Evolutionary conservation across 164 flowering plant species (phyloP).

Genomic region (Warburgia ugandensis): DNA sequence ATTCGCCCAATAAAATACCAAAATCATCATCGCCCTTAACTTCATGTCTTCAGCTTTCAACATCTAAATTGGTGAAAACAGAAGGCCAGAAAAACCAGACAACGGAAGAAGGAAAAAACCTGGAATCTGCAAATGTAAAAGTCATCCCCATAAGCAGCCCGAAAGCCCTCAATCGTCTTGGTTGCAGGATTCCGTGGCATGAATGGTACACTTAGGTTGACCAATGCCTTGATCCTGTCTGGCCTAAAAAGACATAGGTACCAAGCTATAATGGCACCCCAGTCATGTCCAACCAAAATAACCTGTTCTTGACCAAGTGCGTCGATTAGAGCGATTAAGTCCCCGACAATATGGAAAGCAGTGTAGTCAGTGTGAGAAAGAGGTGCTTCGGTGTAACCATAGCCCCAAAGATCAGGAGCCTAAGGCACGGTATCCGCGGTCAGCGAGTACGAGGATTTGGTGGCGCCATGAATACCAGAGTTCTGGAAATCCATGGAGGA

Average conservation of each 20-base stretch:
- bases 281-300: conserved; percentile 77
- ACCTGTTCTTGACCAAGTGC: conserved; percentile 43
- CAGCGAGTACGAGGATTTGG: conserved; percentile 29
- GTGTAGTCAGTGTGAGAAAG: conserved; percentile 30
- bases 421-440: conserved; percentile 35
- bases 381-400: conserved; percentile 47
- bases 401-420: conserved; percentile 45
- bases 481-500: conserved; percentile 38
- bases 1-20: no score
- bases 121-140: conserved; percentile 72
- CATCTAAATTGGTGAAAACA: no score
- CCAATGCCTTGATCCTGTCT: conserved; percentile 75
- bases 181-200: conserved; percentile 36
- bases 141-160: conserved; percentile 51
- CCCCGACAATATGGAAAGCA: conserved; percentile 48
- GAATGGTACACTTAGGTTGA: conserved; percentile 50
- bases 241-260: conserved; percentile 54
- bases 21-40: no score
- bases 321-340: conserved; percentile 52
- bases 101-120: conserved; percentile 25
- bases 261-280: conserved; percentile 81
- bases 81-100: background rate
- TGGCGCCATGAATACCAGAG: conserved; percentile 42
- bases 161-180: conserved; percentile 29
- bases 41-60: no score